phyloP scores from a whole-genome alignment of 805 yeast species.

The Saturnispora zaruensis region DNA sequence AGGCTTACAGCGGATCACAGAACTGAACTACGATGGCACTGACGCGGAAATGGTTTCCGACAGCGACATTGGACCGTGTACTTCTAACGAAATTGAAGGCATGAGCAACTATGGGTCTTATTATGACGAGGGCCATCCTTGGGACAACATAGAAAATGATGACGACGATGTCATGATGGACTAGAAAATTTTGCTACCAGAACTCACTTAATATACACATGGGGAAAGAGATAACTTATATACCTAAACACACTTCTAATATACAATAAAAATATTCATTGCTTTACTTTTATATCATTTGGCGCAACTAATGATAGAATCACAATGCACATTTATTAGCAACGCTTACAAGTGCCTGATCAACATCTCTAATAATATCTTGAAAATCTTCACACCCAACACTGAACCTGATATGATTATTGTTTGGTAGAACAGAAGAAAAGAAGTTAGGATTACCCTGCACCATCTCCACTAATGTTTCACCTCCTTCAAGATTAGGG shows the following conservation, averaged over 20 bases:
- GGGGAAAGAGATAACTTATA: background rate
- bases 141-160: slow-evolving; percentile 7
- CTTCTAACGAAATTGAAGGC: slow-evolving; percentile 3
- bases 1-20: slow-evolving; percentile 5
- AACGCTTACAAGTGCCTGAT: slow-evolving; percentile 30
- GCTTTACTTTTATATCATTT: background rate
- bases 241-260: background rate
- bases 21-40: slow-evolving; percentile 9
- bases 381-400: slow-evolving; percentile 47
- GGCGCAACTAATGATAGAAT: background rate
- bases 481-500: slow-evolving; percentile 40
- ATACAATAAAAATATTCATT: background rate
- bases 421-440: slow-evolving; percentile 2
- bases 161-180: slow-evolving; percentile 10
- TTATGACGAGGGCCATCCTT: slow-evolving; percentile 11
- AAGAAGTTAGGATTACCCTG: slow-evolving; percentile 27
- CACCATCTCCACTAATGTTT: slow-evolving; percentile 43
- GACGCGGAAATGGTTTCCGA: slow-evolving; percentile 6
- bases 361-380: slow-evolving; percentile 42
- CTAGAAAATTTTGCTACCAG: background rate
- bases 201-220: background rate
- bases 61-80: background rate
- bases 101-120: slow-evolving; percentile 16
- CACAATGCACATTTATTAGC: slow-evolving; percentile 4
- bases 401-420: slow-evolving; percentile 37